phyloP scores from a whole-genome alignment of 192 early-diverging fungal species.

The Kappamyces sp. region DNA sequence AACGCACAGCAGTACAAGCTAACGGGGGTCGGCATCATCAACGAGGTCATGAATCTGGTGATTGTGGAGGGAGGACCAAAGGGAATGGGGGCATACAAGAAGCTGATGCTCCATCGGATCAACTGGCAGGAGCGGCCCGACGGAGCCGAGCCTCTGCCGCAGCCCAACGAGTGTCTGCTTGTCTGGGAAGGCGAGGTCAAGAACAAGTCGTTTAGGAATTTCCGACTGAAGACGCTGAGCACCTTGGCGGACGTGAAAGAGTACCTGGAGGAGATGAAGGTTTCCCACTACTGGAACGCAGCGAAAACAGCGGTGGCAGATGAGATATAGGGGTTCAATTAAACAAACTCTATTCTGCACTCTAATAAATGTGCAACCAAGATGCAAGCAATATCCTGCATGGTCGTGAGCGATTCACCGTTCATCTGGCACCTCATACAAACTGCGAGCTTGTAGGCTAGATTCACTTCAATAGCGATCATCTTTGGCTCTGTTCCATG shows the following conservation, averaged over 20 bases:
- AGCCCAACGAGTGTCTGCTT: constrained; percentile 73
- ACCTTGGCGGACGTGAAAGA: constrained; percentile 69
- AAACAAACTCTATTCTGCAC: not conserved
- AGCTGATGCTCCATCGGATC: constrained; percentile 91
- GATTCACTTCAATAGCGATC: too few species aligned
- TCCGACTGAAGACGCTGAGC: constrained; percentile 63
- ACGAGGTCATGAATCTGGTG: constrained; percentile 70
- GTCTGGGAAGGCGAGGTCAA: constrained; percentile 92
- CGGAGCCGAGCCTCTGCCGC: constrained; percentile 27
- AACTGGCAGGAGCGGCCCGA: constrained; percentile 68
- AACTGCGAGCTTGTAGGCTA: too few species aligned
- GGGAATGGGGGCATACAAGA: constrained; percentile 86
- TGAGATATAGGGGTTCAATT: constrained; percentile 10
- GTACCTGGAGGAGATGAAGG: constrained; percentile 61
- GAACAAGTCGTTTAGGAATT: constrained; percentile 69
- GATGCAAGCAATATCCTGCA: constrained; percentile 1
- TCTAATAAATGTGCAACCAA: not conserved
- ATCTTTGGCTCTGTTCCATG: not conserved
- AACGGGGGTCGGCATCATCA: constrained; percentile 73
- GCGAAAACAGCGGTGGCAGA: constrained; percentile 47
- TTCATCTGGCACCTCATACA: too few species aligned
- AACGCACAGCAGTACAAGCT: constrained; percentile 83
- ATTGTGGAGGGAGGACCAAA: constrained; percentile 92
- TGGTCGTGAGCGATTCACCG: not conserved
- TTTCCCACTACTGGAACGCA: constrained; percentile 86